These are phyloP conservation scores for Daldinia concentrica DNA, from an alignment of 495 filamentous ascomycete species.

Conservation along the genomic window DNA sequence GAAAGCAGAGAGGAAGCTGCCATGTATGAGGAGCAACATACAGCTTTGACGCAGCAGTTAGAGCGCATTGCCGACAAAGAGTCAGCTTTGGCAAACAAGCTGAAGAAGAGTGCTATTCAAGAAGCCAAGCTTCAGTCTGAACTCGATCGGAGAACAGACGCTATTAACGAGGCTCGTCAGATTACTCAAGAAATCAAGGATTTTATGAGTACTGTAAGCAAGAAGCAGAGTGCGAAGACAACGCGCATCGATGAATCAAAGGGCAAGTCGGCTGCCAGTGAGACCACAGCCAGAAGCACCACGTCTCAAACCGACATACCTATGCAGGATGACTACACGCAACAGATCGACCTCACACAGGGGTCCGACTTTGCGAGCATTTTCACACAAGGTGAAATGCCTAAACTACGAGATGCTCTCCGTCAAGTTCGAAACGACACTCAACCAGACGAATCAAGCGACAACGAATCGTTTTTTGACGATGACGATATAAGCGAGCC, in stretches of 20 bases:
- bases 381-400: constrained; percentile 51
- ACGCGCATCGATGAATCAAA: constrained; percentile 51
- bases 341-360: constrained; percentile 54
- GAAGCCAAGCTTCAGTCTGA: constrained; percentile 45
- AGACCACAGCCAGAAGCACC: constrained; percentile 45
- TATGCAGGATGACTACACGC: constrained; percentile 54
- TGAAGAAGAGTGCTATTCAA: constrained; percentile 42
- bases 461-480: constrained; percentile 21
- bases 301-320: constrained; percentile 48
- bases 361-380: constrained; percentile 55
- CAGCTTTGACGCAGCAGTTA: constrained; percentile 31
- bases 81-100: constrained; percentile 44
- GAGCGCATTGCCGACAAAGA: constrained; percentile 46
- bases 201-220: constrained; percentile 45
- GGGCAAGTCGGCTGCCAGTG: constrained; percentile 39
- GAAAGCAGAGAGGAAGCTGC: constrained; percentile 29
- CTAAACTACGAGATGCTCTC: constrained; percentile 50
- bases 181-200: constrained; percentile 48
- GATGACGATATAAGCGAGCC: constrained; percentile 40
- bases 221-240: constrained; percentile 48
- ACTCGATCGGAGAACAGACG: constrained; percentile 25
- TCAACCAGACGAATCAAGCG: constrained; percentile 23
- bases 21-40: constrained; percentile 28
- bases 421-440: constrained; percentile 45
- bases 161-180: constrained; percentile 38